Evolutionary conservation across 2,329 filamentous ascomycete species (phyloP), one percentile per base, ranked within the genome.

Genomic region (Penicillium vulpinum): DNA sequence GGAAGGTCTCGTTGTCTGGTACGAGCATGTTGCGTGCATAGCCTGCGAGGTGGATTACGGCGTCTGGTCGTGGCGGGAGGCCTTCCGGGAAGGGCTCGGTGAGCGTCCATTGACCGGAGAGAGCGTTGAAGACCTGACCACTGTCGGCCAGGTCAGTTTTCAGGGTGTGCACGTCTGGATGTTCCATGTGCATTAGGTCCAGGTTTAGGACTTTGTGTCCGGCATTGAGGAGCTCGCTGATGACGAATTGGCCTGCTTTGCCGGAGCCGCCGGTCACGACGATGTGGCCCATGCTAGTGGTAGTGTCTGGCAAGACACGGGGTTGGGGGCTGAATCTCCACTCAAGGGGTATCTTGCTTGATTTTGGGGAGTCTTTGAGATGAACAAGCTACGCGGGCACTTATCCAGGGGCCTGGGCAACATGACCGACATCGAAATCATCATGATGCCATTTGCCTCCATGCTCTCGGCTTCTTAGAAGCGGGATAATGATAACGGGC

Each of bases 11-110:
- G 55, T 81, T 84, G 65, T 88, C 85, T 0, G 84, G 84, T 0
- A 85, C 83, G 2, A 87, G 75, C 79, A 87, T 80, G 64, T 85
- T 85, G 21, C 84, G 77, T 0, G 85, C 80, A 61, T 82, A 83
- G 0, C 83, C 84, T 16, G 80, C 83, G 41, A 87, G 83, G 67
- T 88, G 85, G 51, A 88, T 83, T 50, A 88, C 81, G 0, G 81
- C 85, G 65, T 87, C 84, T 0, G 85, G 84, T 6, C 58, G 1
- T 75, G 75, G 2, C 69, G 68, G 24, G 76, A 78, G 11, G 74
- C 70, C 64, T 44, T 43, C 73, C 57, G 51, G 70, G 69, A 66
- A 75, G 41, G 60, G 73, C 59, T 68, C 70, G 46, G 56, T 73
- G 63, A 84, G 80, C 62, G 79, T 73, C 73, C 84, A 86, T 63